A percentile compares a stretch with the other conserved stretches of the same genome.
Conservation (phyloP, 768 basidiomycete genomes). For the Leucocoprinus leucothites region DNA sequence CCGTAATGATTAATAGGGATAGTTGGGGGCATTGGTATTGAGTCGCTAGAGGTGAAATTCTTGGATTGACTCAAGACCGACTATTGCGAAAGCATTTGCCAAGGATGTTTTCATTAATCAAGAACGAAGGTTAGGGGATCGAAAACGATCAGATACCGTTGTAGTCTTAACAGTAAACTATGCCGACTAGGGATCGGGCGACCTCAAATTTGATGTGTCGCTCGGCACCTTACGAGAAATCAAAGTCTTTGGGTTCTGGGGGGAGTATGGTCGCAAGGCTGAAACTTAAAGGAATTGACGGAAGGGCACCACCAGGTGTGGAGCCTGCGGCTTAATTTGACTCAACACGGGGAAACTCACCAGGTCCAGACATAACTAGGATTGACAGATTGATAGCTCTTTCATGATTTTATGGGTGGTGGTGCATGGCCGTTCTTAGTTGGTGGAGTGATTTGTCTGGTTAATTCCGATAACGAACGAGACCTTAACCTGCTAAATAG, state of each 20-base stretch:
- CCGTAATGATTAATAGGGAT: too few species aligned
- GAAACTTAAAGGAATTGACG: slow-evolving; percentile 85
- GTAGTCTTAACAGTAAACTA: too few species aligned
- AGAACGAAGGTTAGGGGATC: too few species aligned
- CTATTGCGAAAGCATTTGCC: too few species aligned
- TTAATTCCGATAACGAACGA: slow-evolving; percentile 95
- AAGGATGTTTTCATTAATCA: too few species aligned
- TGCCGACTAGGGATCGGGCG: too few species aligned
- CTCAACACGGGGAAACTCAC: slow-evolving; percentile 81
- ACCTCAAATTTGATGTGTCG: too few species aligned
- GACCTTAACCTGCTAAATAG: slow-evolving; percentile 94
- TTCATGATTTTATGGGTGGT: slow-evolving; percentile 84
- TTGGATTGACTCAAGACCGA: too few species aligned
- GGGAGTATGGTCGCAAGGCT: slow-evolving; percentile 50
- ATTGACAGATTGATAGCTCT: slow-evolving; percentile 83
- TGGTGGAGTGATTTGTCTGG: slow-evolving; percentile 95
- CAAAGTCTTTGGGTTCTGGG: slow-evolving; percentile 83
- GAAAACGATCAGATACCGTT: too few species aligned
- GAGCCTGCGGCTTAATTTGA: slow-evolving; percentile 85
- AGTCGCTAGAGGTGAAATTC: too few species aligned
- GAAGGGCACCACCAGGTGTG: slow-evolving; percentile 71
- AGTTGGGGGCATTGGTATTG: too few species aligned
- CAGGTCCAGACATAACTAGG: slow-evolving; percentile 76
- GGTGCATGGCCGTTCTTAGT: slow-evolving; percentile 90
- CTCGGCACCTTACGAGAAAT: too few species aligned